Base-by-base conservation (phyloP, 2,329 filamentous ascomycete genomes). In the Penicillium sp. region DNA sequence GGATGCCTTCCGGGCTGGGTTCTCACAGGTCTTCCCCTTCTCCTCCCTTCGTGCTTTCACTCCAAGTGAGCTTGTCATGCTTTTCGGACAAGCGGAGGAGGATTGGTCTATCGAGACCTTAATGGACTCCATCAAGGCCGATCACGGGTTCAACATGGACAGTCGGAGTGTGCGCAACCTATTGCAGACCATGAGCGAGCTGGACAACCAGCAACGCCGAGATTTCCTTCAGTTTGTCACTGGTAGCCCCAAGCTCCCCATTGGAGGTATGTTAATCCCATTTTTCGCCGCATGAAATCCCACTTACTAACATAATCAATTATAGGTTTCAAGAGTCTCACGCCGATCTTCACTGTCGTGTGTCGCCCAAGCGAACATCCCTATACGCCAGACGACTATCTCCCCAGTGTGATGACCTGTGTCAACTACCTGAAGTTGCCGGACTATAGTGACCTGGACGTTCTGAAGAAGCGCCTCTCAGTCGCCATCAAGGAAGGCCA, bases 371-470 rank as follows among this genome's bases (percentile, higher is more conserved):
- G 91, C 74, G 94, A 99, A 71, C 87, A 91, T 16, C 94, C 94
- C 2, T 94, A 92, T 74, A 89, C 88, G 4, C 93, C 93, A 5
- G 94, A 99, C 70, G 94, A 99, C 78, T 99, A 97, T 70, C 83
- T 99, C n/a, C 94, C 95, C 13, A 97, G 92, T 72, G 95, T 99
- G 73, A 99, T 99, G 95, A 99, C 95, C 11, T 99, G 95, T 74
- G 94, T 96, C 76, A 99, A 99, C 76, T 99, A 99, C 73, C 85
- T 99, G 68, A 99, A 99, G 78, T 83, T 99, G 70, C 94, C 94
- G 21, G 91, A 99, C 75, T 99, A 99, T 76, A 93, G 87, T 64
- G 86, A 80, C 65, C 78, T 96, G 60, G 84, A 90, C 2, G 82
- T 88, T 50, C 86, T 99, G 76, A 87, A 84, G 69, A 84, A 88